Evolutionary conservation across 805 yeast species (phyloP), one percentile per base, ranked within the genome.

Genomic region (Yarrowia sp.): DNA sequence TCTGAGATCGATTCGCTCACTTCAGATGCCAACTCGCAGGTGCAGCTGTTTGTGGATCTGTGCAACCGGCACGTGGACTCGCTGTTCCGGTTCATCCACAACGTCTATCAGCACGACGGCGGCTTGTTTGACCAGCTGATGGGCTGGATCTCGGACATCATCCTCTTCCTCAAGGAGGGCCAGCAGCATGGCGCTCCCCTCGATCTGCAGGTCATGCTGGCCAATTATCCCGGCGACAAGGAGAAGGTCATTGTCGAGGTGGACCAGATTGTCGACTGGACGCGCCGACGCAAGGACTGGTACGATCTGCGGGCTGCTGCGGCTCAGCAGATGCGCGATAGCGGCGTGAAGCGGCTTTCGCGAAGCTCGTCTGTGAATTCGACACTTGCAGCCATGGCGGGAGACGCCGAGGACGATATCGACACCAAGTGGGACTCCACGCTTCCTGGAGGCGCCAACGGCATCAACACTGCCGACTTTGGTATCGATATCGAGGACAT

Each of bases 21-120:
- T 16, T 71, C 77, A 6, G 81, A 83, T 63, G 77, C 88, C 1
- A 77, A 81, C 44, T 86, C 87, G 65, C 80, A 88, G 64, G 92
- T 90, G 32, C 81, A 84, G 65, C 79, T 81, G 42, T 81, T 93
- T 38, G 82, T 87, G 70, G 77, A 77, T 10, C 74, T 93, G 18
- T 80, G 90, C 41, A 84, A 84, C 42, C 81, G 82, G 27, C 96
- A 92, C 71, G 88, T 89, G 66, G 84, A 82, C 62, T 78, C 85
- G 12, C 79, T 89, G 51, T 89, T 89, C 77, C 76, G 76, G 60
- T 94, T 93, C 69, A 78, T 93, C 63, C 93, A 90, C 69, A 85
- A 87, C 60, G 82, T 91, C n/a, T 91, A 92, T 72, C 65, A 79
- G n/a, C 84, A 88, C 65, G 98, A 93, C 69, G 81, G 82, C 31